phyloP scores from a whole-genome alignment of 257 asterid species.

The Primulina huaijiensis region DNA sequence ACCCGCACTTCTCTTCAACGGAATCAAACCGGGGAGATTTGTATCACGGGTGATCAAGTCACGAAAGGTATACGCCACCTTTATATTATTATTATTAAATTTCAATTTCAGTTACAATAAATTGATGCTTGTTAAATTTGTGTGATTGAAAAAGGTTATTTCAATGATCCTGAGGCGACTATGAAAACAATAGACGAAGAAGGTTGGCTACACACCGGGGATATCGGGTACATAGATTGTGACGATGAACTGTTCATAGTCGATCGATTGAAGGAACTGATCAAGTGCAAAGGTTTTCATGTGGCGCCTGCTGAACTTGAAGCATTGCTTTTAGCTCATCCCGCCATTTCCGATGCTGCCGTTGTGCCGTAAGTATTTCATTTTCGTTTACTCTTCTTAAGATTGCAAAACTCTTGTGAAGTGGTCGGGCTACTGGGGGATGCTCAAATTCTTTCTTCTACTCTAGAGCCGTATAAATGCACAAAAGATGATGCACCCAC shows the following conservation, averaged over 20 bases:
- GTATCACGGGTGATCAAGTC: slow-evolving; percentile 40
- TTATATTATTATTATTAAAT: too few species aligned
- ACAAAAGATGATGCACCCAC: too few species aligned
- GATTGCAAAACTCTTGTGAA: too few species aligned
- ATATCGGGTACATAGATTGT: slow-evolving; percentile 46
- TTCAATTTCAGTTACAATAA: background rate
- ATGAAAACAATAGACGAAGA: slow-evolving; percentile 36
- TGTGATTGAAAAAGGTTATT: slow-evolving; percentile 34
- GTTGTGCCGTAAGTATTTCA: slow-evolving; percentile 52
- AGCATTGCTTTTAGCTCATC: slow-evolving; percentile 51
- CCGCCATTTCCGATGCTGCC: slow-evolving; percentile 51
- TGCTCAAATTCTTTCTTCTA: too few species aligned
- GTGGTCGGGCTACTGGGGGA: too few species aligned
- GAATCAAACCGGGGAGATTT: slow-evolving; percentile 47
- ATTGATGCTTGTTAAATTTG: background rate
- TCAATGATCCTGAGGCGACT: slow-evolving; percentile 53
- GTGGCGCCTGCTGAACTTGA: slow-evolving; percentile 65
- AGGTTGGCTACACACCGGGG: slow-evolving; percentile 62
- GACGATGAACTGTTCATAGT: slow-evolving; percentile 52
- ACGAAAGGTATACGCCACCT: slow-evolving; percentile 43
- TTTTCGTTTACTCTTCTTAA: background rate
- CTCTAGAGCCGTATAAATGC: too few species aligned
- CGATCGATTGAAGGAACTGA: slow-evolving; percentile 57
- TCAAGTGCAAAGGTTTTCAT: slow-evolving; percentile 58
- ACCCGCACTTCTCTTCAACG: slow-evolving; percentile 41